Percentiles rank a stretch among this genome's conserved stretches.
Conservation (phyloP, 352 stramenopile species). For the Phytophthora uliginosa region DNA sequence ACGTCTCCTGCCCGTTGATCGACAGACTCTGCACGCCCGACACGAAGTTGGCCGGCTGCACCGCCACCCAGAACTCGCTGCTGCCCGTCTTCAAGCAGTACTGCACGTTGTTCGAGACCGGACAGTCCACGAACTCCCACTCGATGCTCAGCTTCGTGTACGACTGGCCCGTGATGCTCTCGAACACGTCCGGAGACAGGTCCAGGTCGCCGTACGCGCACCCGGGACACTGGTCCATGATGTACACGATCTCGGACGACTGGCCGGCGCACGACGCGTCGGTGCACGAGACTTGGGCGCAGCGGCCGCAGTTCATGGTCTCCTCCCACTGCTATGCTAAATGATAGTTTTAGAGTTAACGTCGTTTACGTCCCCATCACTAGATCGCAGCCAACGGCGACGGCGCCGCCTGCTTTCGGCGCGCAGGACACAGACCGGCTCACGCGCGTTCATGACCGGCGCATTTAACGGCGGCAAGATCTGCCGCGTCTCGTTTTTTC, state of each 20-base stretch:
- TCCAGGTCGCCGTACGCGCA: conserved; percentile 65
- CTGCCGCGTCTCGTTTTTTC: conserved; percentile 23
- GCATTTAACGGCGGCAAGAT: conserved; percentile 19
- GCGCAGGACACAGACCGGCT: conserved; percentile 2
- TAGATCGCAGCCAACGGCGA: conserved; percentile 11
- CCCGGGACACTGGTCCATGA: conserved; percentile 75
- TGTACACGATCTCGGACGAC: conserved; percentile 65
- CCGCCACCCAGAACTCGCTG: conserved; percentile 67
- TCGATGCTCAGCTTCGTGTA: conserved; percentile 58
- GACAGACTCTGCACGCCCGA: conserved; percentile 59
- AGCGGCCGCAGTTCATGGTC: conserved; percentile 58
- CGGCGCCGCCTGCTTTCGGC: background rate
- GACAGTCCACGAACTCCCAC: conserved; percentile 78
- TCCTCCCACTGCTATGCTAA: conserved; percentile 48
- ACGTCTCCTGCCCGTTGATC: conserved; percentile 65
- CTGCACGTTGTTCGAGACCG: conserved; percentile 56
- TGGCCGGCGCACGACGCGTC: conserved; percentile 54
- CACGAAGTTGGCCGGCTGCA: conserved; percentile 72
- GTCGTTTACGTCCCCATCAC: too few species aligned
- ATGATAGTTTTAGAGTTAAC: too few species aligned
- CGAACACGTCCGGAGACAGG: conserved; percentile 68
- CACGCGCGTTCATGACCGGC: background rate
- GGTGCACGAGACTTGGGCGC: conserved; percentile 56
- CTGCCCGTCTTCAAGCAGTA: conserved; percentile 76
- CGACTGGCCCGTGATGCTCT: conserved; percentile 62